phyloP scores from a whole-genome alignment of 805 yeast species.

The Yarrowia sp. region DNA sequence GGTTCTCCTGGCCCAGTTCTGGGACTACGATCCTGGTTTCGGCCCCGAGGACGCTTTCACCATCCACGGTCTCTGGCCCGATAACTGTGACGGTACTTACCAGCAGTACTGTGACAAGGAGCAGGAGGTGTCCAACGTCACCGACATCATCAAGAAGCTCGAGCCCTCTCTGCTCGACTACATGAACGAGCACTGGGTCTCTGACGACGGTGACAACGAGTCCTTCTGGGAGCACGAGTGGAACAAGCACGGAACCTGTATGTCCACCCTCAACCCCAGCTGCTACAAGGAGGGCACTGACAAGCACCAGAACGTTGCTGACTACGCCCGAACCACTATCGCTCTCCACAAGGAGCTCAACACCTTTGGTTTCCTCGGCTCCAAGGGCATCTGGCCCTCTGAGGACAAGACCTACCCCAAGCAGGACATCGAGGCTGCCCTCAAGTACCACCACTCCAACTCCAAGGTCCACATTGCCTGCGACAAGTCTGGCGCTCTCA shows the following conservation, averaged over 20 bases:
- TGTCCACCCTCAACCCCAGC: conserved; percentile 73
- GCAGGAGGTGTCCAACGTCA: conserved; percentile 61
- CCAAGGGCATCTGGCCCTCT: conserved; percentile 78
- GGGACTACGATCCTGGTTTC: conserved; percentile 82
- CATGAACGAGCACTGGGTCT: conserved; percentile 75
- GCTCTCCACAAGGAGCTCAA: conserved; percentile 65
- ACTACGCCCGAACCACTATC: conserved; percentile 69
- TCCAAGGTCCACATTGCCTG: conserved; percentile 65
- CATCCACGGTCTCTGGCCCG: conserved; percentile 89
- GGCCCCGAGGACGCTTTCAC: conserved; percentile 79
- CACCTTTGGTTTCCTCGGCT: conserved; percentile 67
- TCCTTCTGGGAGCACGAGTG: conserved; percentile 87
- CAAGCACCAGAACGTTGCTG: conserved; percentile 60
- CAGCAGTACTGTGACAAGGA: conserved; percentile 76
- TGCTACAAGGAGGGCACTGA: conserved; percentile 60
- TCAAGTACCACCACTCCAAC: conserved; percentile 54
- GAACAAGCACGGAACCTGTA: conserved; percentile 94
- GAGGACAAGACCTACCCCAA: conserved; percentile 62
- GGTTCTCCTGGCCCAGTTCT: conserved; percentile 84
- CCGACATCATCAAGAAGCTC: conserved; percentile 54
- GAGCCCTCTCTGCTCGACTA: conserved; percentile 59
- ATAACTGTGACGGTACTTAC: conserved; percentile 82
- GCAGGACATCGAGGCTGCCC: conserved; percentile 49
- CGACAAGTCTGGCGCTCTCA: conserved; percentile 57
- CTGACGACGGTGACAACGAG: conserved; percentile 70